Evolutionary conservation across 352 stramenopile species (phyloP).

Genomic region (Stephanocyclus meneghinianus): DNA sequence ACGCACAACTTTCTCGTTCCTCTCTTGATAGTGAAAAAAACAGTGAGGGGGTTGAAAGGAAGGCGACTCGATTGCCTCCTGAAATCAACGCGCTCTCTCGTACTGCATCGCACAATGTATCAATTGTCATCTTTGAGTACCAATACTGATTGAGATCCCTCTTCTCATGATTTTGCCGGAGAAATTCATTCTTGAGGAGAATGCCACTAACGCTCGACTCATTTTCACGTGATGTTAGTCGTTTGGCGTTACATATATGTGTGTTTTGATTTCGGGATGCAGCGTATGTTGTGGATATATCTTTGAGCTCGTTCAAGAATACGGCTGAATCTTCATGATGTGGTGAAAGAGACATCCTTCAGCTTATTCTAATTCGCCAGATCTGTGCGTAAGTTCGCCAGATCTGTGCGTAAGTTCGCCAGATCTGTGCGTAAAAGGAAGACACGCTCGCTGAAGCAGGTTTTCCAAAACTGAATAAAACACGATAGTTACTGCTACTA

Average conservation of each 20-base stretch:
- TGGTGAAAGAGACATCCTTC: background rate
- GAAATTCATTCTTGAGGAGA: slow-evolving; percentile 29
- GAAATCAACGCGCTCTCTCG: slow-evolving; percentile 50
- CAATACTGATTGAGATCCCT: slow-evolving; percentile 95
- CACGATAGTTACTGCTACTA: too few species aligned
- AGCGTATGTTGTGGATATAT: slow-evolving; percentile 46
- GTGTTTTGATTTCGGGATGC: slow-evolving; percentile 2
- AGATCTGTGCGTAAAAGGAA: too few species aligned
- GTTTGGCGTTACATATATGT: slow-evolving; percentile 3
- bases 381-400: too few species aligned
- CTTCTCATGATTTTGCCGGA: slow-evolving; percentile 81
- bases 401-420: too few species aligned
- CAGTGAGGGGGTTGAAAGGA: slow-evolving; percentile 91
- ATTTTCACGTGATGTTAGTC: background rate
- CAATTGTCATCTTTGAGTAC: slow-evolving; percentile 89
- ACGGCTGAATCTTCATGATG: slow-evolving; percentile 8
- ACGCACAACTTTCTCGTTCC: slow-evolving; percentile 76
- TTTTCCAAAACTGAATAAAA: too few species aligned
- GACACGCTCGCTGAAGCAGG: too few species aligned
- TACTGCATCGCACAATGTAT: slow-evolving; percentile 59
- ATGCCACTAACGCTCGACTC: too few species aligned
- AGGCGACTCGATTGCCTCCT: slow-evolving; percentile 75
- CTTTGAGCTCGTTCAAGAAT: slow-evolving; percentile 39
- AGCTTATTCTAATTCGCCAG: too few species aligned
- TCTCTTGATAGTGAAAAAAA: slow-evolving; percentile 86